phyloP scores from a whole-genome alignment of 306 rosid species.

The Sophora flavescens region DNA sequence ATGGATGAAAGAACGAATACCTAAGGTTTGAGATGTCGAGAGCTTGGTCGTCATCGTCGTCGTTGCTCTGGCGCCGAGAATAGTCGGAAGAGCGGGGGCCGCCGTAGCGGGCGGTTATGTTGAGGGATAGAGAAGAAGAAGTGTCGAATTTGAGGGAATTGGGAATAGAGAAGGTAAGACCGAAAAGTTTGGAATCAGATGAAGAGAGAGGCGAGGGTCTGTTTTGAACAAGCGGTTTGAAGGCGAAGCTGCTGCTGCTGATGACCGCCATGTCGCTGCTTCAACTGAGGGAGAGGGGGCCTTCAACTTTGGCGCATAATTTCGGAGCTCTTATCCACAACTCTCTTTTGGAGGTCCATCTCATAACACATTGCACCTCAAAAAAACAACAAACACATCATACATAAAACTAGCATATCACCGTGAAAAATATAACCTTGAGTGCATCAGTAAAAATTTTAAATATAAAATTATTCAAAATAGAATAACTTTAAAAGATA shows the following conservation, averaged over 20 bases:
- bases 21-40: slow-evolving; percentile 70
- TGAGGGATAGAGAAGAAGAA: slow-evolving; percentile 37
- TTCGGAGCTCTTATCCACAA: slow-evolving; percentile 47
- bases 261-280: slow-evolving; percentile 74
- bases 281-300: neutral
- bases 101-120: slow-evolving; percentile 64
- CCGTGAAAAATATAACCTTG: too few relatives aligned
- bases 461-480: too few relatives aligned
- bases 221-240: slow-evolving; percentile 51
- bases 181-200: slow-evolving; percentile 63
- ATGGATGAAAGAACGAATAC: slow-evolving; percentile 39
- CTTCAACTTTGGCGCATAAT: slow-evolving; percentile 33
- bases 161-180: slow-evolving; percentile 52
- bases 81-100: slow-evolving; percentile 54
- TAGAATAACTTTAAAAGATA: too few relatives aligned
- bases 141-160: slow-evolving; percentile 44
- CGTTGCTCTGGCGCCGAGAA: neutral
- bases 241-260: slow-evolving; percentile 60
- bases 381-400: too few relatives aligned
- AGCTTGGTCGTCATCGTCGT: slow-evolving; percentile 51
- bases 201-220: slow-evolving; percentile 53
- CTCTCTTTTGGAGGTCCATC: too few relatives aligned
- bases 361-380: too few relatives aligned
- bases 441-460: too few relatives aligned
- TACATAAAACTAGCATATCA: too few relatives aligned